Percentiles rank a stretch among this genome's conserved stretches.
Evolutionary conservation across 768 basidiomycete species (phyloP).

Genomic region (Phaeotremella fagi): DNA sequence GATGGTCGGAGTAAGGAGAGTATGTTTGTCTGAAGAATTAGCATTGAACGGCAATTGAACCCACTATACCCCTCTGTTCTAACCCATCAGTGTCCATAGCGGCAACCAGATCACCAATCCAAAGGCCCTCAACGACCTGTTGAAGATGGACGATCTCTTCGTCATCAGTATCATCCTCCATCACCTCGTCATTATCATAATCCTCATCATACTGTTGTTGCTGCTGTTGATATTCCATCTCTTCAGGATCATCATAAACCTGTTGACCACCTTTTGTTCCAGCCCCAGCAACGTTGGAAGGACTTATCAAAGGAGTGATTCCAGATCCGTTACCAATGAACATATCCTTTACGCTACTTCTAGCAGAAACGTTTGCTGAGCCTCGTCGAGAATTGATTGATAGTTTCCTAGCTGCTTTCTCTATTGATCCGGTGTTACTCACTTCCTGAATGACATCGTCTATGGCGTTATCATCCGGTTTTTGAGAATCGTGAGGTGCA

Average conservation of each 20-base stretch:
- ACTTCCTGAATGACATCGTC: slow-evolving; percentile 30
- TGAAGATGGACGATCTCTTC: slow-evolving; percentile 80
- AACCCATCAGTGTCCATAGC: slow-evolving; percentile 62
- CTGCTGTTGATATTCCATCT: slow-evolving; percentile 47
- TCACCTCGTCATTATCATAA: slow-evolving; percentile 60
- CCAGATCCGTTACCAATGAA: neutral
- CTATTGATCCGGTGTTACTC: slow-evolving; percentile 22
- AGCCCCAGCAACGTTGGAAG: neutral
- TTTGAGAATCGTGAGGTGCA: slow-evolving; percentile 26
- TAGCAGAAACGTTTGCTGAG: neutral
- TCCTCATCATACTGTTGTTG: too few species aligned
- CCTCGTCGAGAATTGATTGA: neutral
- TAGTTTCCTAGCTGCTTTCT: slow-evolving; percentile 33
- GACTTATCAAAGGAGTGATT: neutral
- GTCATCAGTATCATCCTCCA: slow-evolving; percentile 61
- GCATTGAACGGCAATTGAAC: slow-evolving; percentile 53
- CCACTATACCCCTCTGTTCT: slow-evolving; percentile 62
- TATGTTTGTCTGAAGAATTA: slow-evolving; percentile 62
- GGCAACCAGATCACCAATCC: slow-evolving; percentile 76
- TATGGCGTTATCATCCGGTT: slow-evolving; percentile 33
- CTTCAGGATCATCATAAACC: slow-evolving; percentile 23
- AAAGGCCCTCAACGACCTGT: slow-evolving; percentile 70
- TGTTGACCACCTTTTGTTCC: neutral
- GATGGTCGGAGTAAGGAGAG: slow-evolving; percentile 74
- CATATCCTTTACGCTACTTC: neutral